Percentiles rank a stretch among this genome's conserved stretches.
Evolutionary conservation across 1,284 basidiomycete species (phyloP).

Genomic region (Rhodofomes roseus): DNA sequence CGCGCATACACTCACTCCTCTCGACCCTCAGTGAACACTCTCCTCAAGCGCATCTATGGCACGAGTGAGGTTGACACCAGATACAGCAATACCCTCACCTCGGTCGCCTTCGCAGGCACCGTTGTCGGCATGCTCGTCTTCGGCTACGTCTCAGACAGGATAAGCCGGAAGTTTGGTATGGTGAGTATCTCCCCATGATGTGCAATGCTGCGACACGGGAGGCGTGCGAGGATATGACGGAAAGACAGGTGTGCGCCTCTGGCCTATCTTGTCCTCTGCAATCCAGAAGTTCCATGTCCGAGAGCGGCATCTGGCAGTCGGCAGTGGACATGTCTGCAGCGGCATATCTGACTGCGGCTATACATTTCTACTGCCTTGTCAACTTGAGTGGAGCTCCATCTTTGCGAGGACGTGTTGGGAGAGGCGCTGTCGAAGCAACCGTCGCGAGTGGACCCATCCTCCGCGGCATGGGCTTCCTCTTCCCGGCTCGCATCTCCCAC

Average conservation of each 20-base stretch:
- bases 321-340: not conserved
- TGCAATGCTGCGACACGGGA: no score
- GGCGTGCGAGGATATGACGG: no score
- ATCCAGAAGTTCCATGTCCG: not conserved
- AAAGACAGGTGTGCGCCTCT: no score
- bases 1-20: not conserved
- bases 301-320: no score
- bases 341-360: not conserved
- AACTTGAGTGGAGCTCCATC: not conserved
- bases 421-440: not conserved
- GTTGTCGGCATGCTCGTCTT: conserved; percentile 79
- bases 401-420: not conserved
- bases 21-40: conserved; percentile 49
- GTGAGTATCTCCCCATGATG: conserved; percentile 32
- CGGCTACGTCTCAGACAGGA: conserved; percentile 79
- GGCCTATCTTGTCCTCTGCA: no score
- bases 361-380: not conserved
- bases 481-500: not conserved
- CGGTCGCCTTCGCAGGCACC: conserved; percentile 79
- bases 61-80: conserved; percentile 44
- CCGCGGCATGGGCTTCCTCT: not conserved
- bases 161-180: conserved; percentile 90
- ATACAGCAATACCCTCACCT: conserved; percentile 62
- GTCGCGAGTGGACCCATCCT: not conserved
- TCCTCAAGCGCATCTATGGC: conserved; percentile 67